Conservation (phyloP, 2,329 filamentous ascomycete genomes). For the Botryosphaeria dothidea region DNA sequence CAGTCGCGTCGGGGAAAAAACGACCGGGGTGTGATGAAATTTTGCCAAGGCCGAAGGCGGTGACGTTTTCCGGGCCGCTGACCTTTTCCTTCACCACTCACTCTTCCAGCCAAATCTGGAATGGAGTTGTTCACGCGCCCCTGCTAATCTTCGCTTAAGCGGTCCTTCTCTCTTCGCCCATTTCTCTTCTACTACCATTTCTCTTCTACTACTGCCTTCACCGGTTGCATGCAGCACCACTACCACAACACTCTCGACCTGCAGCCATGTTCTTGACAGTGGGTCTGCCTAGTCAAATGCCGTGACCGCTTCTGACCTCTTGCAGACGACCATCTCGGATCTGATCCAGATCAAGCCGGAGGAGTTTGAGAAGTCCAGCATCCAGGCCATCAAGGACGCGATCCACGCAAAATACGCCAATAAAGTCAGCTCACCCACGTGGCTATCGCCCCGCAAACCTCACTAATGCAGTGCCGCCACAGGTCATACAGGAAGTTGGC, state of each 20-base stretch:
- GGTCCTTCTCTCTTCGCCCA: background rate
- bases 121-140: background rate
- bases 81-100: conserved; percentile 11
- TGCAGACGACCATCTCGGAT: conserved; percentile 87
- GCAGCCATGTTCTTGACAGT: conserved; percentile 19
- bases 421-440: conserved; percentile 56
- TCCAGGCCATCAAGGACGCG: conserved; percentile 88
- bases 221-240: background rate
- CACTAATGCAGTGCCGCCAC: conserved; percentile 7
- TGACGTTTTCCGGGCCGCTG: background rate
- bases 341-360: conserved; percentile 89
- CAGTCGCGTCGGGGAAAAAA: background rate
- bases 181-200: background rate
- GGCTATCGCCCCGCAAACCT: background rate
- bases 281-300: background rate
- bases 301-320: conserved; percentile 2
- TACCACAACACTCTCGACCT: background rate
- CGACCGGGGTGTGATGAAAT: conserved; percentile 7
- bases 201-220: background rate
- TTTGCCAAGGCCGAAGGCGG: conserved; percentile 17
- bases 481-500: conserved; percentile 90
- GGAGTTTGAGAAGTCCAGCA: conserved; percentile 82
- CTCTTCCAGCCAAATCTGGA: background rate
- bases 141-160: background rate
- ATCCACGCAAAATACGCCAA: conserved; percentile 98